Conservation (phyloP, 2,329 filamentous ascomycete genomes). For the Exophiala phaeomuriformis region DNA sequence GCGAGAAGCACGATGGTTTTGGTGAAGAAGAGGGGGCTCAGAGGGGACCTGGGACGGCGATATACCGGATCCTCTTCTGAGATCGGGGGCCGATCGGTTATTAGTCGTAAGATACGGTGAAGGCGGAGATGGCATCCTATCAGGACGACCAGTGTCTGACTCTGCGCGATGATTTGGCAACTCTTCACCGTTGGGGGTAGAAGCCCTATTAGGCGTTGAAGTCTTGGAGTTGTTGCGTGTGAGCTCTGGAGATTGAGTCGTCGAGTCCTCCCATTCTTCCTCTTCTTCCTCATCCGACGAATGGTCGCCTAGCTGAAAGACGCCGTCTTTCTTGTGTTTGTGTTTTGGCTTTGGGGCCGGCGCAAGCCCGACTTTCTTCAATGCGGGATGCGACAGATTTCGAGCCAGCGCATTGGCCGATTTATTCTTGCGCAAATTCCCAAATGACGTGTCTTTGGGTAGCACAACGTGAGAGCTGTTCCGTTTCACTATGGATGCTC, state of each 20-base stretch:
- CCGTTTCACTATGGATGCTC: conserved; percentile 33
- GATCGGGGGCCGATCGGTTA: conserved; percentile 23
- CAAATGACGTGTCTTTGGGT: conserved; percentile 30
- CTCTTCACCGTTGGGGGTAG: conserved; percentile 20
- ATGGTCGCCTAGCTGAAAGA: conserved; percentile 39
- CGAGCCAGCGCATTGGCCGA: conserved; percentile 39
- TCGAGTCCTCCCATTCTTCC: conserved; percentile 43
- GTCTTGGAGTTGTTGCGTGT: conserved; percentile 39
- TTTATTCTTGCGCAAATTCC: conserved; percentile 41
- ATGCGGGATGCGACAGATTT: conserved; percentile 33
- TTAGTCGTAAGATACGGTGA: conserved; percentile 14
- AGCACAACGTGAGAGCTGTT: conserved; percentile 35
- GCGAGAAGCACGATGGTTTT: conserved; percentile 36
- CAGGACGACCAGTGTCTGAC: not conserved
- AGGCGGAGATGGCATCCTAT: conserved; percentile 21
- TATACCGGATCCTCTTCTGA: conserved; percentile 9
- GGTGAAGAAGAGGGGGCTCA: conserved; percentile 24
- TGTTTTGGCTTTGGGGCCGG: conserved; percentile 27
- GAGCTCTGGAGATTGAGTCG: conserved; percentile 42
- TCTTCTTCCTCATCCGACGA: conserved; percentile 38
- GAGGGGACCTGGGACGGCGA: conserved; percentile 15
- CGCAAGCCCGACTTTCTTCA: conserved; percentile 36
- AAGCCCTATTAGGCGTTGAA: conserved; percentile 21
- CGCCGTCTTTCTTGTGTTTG: conserved; percentile 38
- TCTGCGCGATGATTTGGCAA: conserved; percentile 7